These are phyloP conservation scores for Oenanthe sinensis DNA, from an alignment of 129 eudicot genomes.

Conservation along the genomic window DNA sequence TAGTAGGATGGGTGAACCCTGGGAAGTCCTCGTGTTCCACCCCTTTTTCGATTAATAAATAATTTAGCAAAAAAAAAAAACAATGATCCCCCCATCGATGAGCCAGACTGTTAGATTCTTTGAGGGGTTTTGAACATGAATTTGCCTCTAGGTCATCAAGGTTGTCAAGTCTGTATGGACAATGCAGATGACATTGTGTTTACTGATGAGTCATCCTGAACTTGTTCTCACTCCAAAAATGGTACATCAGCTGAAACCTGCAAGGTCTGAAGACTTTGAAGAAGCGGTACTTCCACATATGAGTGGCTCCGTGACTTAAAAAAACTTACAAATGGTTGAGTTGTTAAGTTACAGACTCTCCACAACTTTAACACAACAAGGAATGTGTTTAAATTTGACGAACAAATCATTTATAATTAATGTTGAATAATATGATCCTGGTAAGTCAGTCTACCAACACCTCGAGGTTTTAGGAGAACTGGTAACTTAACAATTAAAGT, in stretches of 20 bases:
- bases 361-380: too few species aligned
- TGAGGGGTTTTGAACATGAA: constrained; percentile 60
- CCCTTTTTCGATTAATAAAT: too few species aligned
- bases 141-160: constrained; percentile 46
- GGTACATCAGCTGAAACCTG: constrained; percentile 9
- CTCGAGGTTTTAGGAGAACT: too few species aligned
- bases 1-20: too few species aligned
- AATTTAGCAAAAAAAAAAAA: too few species aligned
- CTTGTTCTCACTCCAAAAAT: background rate
- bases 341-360: too few species aligned
- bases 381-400: too few species aligned
- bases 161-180: constrained; percentile 32
- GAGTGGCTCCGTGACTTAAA: background rate
- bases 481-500: too few species aligned
- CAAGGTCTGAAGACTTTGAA: constrained; percentile 1
- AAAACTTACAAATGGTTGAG: too few species aligned
- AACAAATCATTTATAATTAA: background rate
- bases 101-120: constrained; percentile 50
- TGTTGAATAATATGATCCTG: too few species aligned
- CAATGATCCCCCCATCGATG: constrained; percentile 45
- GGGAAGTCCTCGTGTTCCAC: too few species aligned
- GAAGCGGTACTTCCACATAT: background rate
- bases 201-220: constrained; percentile 26
- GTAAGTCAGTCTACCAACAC: too few species aligned
- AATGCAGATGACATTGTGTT: constrained; percentile 26